Evolutionary conservation across 2,329 filamentous ascomycete species (phyloP).

Genomic region (Cercospora zeae-maydis): DNA sequence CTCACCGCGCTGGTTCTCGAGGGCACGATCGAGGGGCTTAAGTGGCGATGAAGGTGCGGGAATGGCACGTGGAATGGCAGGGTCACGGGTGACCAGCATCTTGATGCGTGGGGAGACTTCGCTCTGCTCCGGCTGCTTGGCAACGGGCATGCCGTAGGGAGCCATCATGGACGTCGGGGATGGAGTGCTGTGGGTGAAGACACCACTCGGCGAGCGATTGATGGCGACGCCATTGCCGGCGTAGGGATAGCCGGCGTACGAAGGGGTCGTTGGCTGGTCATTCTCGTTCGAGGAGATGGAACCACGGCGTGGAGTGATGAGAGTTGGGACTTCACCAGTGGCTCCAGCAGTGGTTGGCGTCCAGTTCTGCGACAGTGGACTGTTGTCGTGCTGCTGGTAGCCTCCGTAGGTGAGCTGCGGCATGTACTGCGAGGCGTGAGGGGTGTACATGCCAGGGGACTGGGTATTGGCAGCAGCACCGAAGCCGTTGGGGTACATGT

Average conservation of each 20-base stretch:
- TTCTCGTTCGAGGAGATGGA: constrained; percentile 53
- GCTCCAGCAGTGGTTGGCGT: constrained; percentile 42
- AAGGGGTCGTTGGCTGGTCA: constrained; percentile 50
- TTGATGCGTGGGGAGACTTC: constrained; percentile 47
- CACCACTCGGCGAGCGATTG: constrained; percentile 49
- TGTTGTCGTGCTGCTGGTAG: constrained; percentile 47
- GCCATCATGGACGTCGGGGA: constrained; percentile 49
- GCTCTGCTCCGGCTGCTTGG: constrained; percentile 38
- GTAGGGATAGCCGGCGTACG: constrained; percentile 42
- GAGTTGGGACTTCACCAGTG: constrained; percentile 47
- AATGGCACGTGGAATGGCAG: constrained; percentile 79
- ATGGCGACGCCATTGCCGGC: constrained; percentile 44
- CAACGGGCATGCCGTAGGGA: constrained; percentile 42
- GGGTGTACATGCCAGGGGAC: constrained; percentile 45
- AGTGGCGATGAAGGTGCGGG: constrained; percentile 82
- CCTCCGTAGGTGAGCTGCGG: constrained; percentile 42
- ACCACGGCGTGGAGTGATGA: constrained; percentile 51
- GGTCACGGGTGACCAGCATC: constrained; percentile 61
- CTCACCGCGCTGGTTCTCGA: constrained; percentile 92
- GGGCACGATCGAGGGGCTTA: constrained; percentile 87
- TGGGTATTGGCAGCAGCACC: constrained; percentile 30
- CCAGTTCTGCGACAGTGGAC: constrained; percentile 48
- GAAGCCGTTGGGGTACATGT: constrained; percentile 35
- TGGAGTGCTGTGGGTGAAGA: constrained; percentile 49
- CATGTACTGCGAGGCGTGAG: constrained; percentile 43